phyloP scores from a whole-genome alignment of 108 stramenopile genomes.

The Epipyxis sp. region DNA sequence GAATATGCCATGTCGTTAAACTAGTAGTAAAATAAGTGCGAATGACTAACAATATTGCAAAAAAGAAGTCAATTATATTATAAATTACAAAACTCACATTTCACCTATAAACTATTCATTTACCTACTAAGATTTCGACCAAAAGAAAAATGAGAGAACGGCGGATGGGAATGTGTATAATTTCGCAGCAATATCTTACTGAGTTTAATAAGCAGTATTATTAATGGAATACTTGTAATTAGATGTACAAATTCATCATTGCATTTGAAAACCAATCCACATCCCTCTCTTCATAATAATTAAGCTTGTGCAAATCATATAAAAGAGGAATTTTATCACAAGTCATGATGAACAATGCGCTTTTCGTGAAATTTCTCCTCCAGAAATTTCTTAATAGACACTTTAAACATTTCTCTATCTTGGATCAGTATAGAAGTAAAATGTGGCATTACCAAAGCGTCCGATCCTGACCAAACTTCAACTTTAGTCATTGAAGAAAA shows the following conservation, averaged over 20 bases:
- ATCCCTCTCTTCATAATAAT: not conserved
- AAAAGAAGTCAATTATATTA: no score
- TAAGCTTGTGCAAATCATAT: not conserved
- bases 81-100: no score
- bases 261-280: constrained; percentile 1
- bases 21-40: no score
- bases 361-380: not conserved
- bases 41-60: no score
- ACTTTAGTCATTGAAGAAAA: constrained; percentile 1
- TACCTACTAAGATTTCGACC: no score
- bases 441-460: constrained; percentile 8
- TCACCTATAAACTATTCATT: no score
- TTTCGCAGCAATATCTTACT: no score
- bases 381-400: not conserved
- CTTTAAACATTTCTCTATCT: constrained; percentile 10
- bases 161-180: no score
- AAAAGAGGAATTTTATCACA: not conserved
- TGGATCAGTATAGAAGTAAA: not conserved
- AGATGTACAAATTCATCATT: not conserved
- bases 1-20: no score
- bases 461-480: constrained; percentile 19
- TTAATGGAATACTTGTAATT: no score
- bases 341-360: not conserved
- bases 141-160: no score
- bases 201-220: no score